These are phyloP conservation scores for Panaeolus papilionaceus DNA, from an alignment of 768 basidiomycete species.

Conservation along the genomic window DNA sequence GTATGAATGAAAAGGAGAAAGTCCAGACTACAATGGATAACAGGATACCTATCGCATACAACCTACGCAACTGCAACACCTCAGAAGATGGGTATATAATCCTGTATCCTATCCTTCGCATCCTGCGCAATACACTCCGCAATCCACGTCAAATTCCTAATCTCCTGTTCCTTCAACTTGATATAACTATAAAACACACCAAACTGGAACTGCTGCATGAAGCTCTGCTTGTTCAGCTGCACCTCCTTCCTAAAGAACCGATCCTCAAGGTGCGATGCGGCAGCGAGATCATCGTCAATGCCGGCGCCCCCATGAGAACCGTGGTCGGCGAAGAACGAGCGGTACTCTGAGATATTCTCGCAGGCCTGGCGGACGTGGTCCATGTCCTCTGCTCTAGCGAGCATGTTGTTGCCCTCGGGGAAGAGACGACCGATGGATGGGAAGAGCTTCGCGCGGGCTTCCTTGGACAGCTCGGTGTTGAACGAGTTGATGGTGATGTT, in stretches of 20 bases:
- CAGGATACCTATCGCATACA: neutral
- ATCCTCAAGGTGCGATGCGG: slow-evolving; percentile 83
- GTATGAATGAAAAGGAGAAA: too few relatives aligned
- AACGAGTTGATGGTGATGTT: slow-evolving; percentile 99
- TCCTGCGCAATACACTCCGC: slow-evolving; percentile 99
- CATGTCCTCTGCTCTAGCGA: slow-evolving; percentile 93
- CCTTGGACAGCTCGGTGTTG: slow-evolving; percentile 93
- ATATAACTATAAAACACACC: slow-evolving; percentile 93
- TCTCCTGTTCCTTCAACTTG: slow-evolving; percentile 92
- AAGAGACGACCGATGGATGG: slow-evolving; percentile 92
- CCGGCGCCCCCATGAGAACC: slow-evolving; percentile 41
- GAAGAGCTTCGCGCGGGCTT: slow-evolving; percentile 93
- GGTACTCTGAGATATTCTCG: slow-evolving; percentile 90
- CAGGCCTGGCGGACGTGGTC: slow-evolving; percentile 90
- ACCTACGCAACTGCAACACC: neutral
- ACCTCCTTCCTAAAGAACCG: slow-evolving; percentile 95
- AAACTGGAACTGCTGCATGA: slow-evolving; percentile 96
- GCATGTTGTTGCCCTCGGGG: slow-evolving; percentile 94
- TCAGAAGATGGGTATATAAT: slow-evolving; percentile 92
- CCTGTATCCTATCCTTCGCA: slow-evolving; percentile 93
- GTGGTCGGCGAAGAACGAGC: slow-evolving; percentile 79
- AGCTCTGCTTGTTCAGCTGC: slow-evolving; percentile 91
- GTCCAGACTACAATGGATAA: neutral
- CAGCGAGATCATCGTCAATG: slow-evolving; percentile 49
- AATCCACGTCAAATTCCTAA: slow-evolving; percentile 90